phyloP scores from a whole-genome alignment of 257 asterid species.

The Gynochthodes officinalis region DNA sequence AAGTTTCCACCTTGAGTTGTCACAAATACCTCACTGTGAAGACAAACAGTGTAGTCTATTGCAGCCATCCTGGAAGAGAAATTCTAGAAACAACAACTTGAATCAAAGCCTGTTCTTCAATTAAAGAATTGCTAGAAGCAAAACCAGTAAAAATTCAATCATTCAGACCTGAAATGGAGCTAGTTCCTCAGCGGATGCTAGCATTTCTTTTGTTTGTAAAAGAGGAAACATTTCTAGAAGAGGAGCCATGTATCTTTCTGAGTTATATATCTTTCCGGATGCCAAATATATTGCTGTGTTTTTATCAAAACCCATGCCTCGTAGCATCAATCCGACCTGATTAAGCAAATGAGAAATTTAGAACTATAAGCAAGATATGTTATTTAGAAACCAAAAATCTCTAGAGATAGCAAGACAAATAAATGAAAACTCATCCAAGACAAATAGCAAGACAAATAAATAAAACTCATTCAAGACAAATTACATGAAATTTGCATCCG shows the following conservation, averaged over 20 bases:
- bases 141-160: conserved; percentile 6
- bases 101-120: conserved; percentile 32
- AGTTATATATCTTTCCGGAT: conserved; percentile 81
- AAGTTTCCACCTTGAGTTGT: conserved; percentile 99
- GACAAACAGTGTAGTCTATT: conserved; percentile 94
- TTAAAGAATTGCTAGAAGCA: not conserved
- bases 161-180: conserved; percentile 79
- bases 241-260: conserved; percentile 90
- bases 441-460: no score
- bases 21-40: conserved; percentile 96
- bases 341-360: conserved; percentile 12
- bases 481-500: no score
- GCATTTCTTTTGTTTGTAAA: conserved; percentile 81
- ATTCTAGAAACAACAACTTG: conserved; percentile 50
- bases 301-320: conserved; percentile 94
- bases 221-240: conserved; percentile 87
- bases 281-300: conserved; percentile 81
- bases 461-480: no score
- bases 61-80: conserved; percentile 99
- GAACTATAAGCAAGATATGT: not conserved
- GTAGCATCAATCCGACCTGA: conserved; percentile 94
- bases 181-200: conserved; percentile 75
- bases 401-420: not conserved
- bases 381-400: not conserved
- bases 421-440: not conserved